These are phyloP conservation scores for Coemansia erecta DNA, from an alignment of 192 early-diverging fungal species.

Conservation along the genomic window DNA sequence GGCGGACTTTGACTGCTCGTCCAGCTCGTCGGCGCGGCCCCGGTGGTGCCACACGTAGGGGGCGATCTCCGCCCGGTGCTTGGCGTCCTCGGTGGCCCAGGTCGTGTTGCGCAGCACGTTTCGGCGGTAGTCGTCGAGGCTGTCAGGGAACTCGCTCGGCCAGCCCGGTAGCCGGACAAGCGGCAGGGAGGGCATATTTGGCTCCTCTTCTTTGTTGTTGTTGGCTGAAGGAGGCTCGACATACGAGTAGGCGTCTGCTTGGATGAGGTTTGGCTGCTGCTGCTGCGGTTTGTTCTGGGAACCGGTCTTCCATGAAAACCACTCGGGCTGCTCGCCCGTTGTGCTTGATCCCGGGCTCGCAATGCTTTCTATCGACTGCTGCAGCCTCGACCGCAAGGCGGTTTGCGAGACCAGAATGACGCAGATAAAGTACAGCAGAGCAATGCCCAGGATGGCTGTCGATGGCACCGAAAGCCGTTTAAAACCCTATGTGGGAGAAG, in stretches of 20 bases:
- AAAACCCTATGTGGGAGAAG: slow-evolving; percentile 29
- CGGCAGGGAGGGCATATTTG: neutral
- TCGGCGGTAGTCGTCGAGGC: slow-evolving; percentile 29
- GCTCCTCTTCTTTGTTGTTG: neutral
- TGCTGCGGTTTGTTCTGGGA: neutral
- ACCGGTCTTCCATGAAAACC: slow-evolving; percentile 6
- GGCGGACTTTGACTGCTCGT: neutral
- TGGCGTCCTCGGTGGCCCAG: slow-evolving; percentile 17
- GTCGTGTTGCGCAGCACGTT: slow-evolving; percentile 6
- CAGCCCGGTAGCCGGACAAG: slow-evolving; percentile 34
- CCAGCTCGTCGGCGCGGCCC: slow-evolving; percentile 26
- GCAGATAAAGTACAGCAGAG: slow-evolving; percentile 25
- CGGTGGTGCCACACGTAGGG: slow-evolving; percentile 56
- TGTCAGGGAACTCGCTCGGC: slow-evolving; percentile 35
- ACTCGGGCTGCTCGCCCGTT: neutral
- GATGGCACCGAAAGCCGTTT: slow-evolving; percentile 33
- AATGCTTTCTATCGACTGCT: neutral
- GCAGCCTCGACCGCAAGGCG: neutral
- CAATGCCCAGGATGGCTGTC: slow-evolving; percentile 18
- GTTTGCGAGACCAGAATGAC: slow-evolving; percentile 18
- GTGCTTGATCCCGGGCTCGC: neutral
- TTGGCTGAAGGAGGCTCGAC: too few relatives aligned
- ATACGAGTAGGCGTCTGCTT: neutral
- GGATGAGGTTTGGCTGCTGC: neutral
- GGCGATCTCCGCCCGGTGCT: slow-evolving; percentile 45